A percentile compares a stretch with the other conserved stretches of the same genome.
These are phyloP conservation scores for Spergularia azorica DNA, from an alignment of 179 eudicot genomes.

Conservation along the genomic window DNA sequence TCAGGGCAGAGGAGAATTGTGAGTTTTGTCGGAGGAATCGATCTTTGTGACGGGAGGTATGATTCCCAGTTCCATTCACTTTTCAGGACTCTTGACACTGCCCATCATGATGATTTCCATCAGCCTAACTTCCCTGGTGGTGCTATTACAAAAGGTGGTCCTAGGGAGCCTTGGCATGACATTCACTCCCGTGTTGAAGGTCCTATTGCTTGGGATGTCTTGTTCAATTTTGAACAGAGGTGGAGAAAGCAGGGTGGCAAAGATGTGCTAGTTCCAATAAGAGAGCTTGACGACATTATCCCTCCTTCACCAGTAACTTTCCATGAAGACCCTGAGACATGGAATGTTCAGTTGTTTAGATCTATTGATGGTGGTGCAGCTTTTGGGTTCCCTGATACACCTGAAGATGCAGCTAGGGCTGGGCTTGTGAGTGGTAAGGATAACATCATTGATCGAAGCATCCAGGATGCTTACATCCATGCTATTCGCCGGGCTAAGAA, in stretches of 20 bases:
- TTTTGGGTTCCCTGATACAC: conserved; percentile 56
- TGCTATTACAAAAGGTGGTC: conserved; percentile 52
- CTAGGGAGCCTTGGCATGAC: conserved; percentile 66
- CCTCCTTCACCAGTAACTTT: conserved; percentile 54
- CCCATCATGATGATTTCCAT: conserved; percentile 55
- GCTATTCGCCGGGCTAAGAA: conserved; percentile 56
- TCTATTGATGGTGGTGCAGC: conserved; percentile 65
- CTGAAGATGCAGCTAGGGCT: conserved; percentile 47
- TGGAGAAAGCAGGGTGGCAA: conserved; percentile 60
- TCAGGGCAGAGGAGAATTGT: conserved; percentile 45
- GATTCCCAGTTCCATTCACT: conserved; percentile 54
- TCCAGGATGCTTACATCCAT: conserved; percentile 62
- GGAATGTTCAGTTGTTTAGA: conserved; percentile 58
- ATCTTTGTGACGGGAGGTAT: conserved; percentile 58
- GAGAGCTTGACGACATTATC: conserved; percentile 47
- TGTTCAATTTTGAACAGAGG: conserved; percentile 55
- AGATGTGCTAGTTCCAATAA: conserved; percentile 39
- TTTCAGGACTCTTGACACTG: conserved; percentile 51
- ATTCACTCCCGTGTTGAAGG: conserved; percentile 55
- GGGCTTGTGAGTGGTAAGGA: conserved; percentile 56
- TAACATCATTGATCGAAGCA: conserved; percentile 51
- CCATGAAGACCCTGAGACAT: conserved; percentile 48
- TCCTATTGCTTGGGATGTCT: conserved; percentile 57
- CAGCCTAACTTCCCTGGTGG: conserved; percentile 48
- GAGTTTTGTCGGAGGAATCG: conserved; percentile 57